Percentiles rank a stretch among this genome's conserved stretches.
These are phyloP conservation scores for Stemphylium vesicarium DNA, from an alignment of 2,329 filamentous ascomycete species.

Conservation along the genomic window DNA sequence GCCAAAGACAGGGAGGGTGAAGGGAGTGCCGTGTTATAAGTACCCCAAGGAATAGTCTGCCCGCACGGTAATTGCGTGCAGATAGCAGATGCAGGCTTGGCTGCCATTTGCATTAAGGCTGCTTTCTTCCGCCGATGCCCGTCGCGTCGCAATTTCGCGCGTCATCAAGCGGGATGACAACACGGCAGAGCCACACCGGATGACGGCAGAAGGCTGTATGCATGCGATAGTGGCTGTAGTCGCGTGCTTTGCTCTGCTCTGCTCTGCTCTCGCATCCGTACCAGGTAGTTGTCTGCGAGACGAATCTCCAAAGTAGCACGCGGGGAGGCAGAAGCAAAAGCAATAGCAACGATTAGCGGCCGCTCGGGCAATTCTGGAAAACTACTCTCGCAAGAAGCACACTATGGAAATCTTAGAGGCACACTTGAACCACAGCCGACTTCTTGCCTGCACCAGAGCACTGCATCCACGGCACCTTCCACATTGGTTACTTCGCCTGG, in stretches of 20 bases:
- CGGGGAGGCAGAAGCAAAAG: not conserved
- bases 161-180: slow-evolving; percentile 22
- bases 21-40: not conserved
- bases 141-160: slow-evolving; percentile 38
- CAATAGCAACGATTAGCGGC: not conserved
- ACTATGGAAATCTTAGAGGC: not conserved
- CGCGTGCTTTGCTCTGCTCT: slow-evolving; percentile 6
- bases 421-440: not conserved
- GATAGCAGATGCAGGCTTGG: slow-evolving; percentile 16
- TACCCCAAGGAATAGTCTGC: slow-evolving; percentile 4
- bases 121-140: slow-evolving; percentile 19
- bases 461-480: not conserved
- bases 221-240: slow-evolving; percentile 1
- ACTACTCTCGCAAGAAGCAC: not conserved
- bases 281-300: not conserved
- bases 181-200: slow-evolving; percentile 12
- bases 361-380: not conserved
- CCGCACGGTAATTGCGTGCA: slow-evolving; percentile 26
- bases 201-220: slow-evolving; percentile 6
- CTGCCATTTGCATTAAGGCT: slow-evolving; percentile 16
- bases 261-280: not conserved
- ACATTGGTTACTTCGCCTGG: not conserved
- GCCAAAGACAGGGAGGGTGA: not conserved
- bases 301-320: not conserved
- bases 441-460: not conserved